phyloP scores from a whole-genome alignment of 1,284 basidiomycete genomes.

The Wolfiporia cocos region DNA sequence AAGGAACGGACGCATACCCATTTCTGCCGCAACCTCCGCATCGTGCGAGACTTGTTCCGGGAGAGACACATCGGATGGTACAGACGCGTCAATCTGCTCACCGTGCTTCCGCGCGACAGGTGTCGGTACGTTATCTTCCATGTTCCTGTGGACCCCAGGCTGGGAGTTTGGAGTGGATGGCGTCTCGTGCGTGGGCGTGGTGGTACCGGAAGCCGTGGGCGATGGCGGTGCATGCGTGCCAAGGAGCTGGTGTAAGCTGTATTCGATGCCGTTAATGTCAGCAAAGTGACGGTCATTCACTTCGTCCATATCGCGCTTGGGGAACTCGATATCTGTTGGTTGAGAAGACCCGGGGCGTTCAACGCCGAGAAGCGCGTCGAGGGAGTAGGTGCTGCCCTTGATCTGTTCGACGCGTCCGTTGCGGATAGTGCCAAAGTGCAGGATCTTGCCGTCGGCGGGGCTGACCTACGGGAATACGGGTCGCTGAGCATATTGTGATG shows the following conservation, averaged over 20 bases:
- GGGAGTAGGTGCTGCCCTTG: slow-evolving; percentile 95
- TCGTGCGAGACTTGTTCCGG: slow-evolving; percentile 58
- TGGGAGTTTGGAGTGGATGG: slow-evolving; percentile 13
- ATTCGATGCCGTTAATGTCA: slow-evolving; percentile 95
- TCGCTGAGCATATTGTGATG: not conserved
- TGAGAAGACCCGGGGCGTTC: slow-evolving; percentile 37
- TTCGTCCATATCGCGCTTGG: slow-evolving; percentile 43
- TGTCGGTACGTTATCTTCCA: not conserved
- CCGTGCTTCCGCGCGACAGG: slow-evolving; percentile 46
- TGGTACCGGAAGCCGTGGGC: slow-evolving; percentile 22
- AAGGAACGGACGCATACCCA: slow-evolving; percentile 49
- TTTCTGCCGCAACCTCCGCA: slow-evolving; percentile 59
- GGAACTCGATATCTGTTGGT: slow-evolving; percentile 36
- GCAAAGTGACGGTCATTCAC: slow-evolving; percentile 90
- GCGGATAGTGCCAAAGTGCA: slow-evolving; percentile 89
- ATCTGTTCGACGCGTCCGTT: slow-evolving; percentile 91
- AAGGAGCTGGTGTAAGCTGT: slow-evolving; percentile 84
- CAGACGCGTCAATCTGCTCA: slow-evolving; percentile 59
- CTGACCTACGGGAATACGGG: slow-evolving; percentile 68
- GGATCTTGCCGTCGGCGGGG: slow-evolving; percentile 89
- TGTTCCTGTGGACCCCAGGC: slow-evolving; percentile 18
- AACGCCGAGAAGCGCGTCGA: slow-evolving; percentile 87
- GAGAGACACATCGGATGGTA: slow-evolving; percentile 44
- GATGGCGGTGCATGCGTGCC: slow-evolving; percentile 37
- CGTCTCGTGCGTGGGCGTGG: slow-evolving; percentile 17